Evolutionary conservation across 2,329 filamentous ascomycete genomes (phyloP), one percentile per base, ranked within the genome.

Genomic region (Thermomyces lanuginosus): DNA sequence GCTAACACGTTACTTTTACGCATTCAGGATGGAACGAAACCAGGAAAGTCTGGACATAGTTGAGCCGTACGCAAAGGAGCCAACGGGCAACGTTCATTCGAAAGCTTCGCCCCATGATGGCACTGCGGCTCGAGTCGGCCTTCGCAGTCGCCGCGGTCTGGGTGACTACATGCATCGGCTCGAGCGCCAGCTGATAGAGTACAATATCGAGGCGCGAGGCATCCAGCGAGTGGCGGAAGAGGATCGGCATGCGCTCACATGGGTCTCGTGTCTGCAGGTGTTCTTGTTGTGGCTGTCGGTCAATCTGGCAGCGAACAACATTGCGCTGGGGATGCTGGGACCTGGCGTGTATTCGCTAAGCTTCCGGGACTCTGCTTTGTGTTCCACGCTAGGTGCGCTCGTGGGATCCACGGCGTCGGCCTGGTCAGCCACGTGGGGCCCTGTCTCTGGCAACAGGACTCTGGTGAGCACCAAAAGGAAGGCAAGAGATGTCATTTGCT

Each of bases 241-340:
- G 27, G 65, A 72, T 39, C 62, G 68, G 10, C 63, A 69, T 36
- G 56, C 59, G 24, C 42, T 66, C 26, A 53, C 54, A 10, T 54
- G 56, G 36, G 36, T 66, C n/a, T 62, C 64, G 16, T 69, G 69
- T 41, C 48, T 61, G 19, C 66, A 72, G 43, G 60, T 66, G 12
- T 61, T 60, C 10, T 45, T 70, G 24, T 48, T 75, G 25, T 75
- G 69, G 70, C 61, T 72, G 34, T 68, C 64, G 6, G 63, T 72
- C 44, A 74, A 75, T 39, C 51, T 73, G 6, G 65, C 66, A 2
- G 64, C 69, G 14, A 72, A 73, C 47, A 73, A 74, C 36, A 63
- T 74, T 22, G 71, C 68, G 0, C 53, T 74, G n/a, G 70, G 67
- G 1, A 70, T 72, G 60, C 56, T 74, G 10, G 70, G 69, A 0